phyloP scores from a whole-genome alignment of 768 basidiomycete species.

The Boletus sp. region DNA sequence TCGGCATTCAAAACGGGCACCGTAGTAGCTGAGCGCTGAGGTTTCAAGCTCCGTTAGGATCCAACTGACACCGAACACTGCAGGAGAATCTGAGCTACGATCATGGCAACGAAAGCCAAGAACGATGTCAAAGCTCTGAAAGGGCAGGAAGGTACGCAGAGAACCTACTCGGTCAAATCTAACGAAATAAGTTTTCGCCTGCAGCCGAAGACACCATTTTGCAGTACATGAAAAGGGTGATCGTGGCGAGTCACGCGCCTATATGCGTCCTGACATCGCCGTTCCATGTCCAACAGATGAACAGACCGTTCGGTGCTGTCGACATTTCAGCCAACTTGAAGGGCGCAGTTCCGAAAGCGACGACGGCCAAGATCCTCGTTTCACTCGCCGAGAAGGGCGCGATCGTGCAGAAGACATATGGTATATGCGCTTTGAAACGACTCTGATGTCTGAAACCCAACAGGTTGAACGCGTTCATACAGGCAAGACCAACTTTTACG shows the following conservation, averaged over 20 bases:
- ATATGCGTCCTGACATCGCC: slow-evolving; percentile 3
- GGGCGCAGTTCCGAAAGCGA: slow-evolving; percentile 80
- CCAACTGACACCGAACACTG: neutral
- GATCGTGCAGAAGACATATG: slow-evolving; percentile 81
- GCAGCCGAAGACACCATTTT: slow-evolving; percentile 74
- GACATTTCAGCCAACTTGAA: slow-evolving; percentile 91
- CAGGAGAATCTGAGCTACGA: neutral
- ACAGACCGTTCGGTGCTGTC: slow-evolving; percentile 90
- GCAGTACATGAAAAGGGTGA: slow-evolving; percentile 75
- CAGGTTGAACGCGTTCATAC: neutral
- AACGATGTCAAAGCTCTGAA: slow-evolving; percentile 61
- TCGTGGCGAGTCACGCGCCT: neutral
- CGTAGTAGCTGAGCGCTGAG: too few relatives aligned
- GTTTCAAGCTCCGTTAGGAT: neutral
- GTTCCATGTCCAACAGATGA: slow-evolving; percentile 57
- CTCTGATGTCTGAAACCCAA: neutral
- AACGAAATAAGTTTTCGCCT: neutral
- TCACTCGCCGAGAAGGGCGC: slow-evolving; percentile 83
- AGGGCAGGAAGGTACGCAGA: slow-evolving; percentile 62
- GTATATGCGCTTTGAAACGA: slow-evolving; percentile 36
- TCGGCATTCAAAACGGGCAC: neutral
- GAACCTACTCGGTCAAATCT: too few relatives aligned
- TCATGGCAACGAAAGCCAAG: slow-evolving; percentile 51
- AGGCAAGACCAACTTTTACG: slow-evolving; percentile 89
- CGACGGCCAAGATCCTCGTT: slow-evolving; percentile 80